Percentiles rank a stretch among this genome's conserved stretches.
Conservation (phyloP, 129 eudicot species). For the Erigeron canadensis region DNA sequence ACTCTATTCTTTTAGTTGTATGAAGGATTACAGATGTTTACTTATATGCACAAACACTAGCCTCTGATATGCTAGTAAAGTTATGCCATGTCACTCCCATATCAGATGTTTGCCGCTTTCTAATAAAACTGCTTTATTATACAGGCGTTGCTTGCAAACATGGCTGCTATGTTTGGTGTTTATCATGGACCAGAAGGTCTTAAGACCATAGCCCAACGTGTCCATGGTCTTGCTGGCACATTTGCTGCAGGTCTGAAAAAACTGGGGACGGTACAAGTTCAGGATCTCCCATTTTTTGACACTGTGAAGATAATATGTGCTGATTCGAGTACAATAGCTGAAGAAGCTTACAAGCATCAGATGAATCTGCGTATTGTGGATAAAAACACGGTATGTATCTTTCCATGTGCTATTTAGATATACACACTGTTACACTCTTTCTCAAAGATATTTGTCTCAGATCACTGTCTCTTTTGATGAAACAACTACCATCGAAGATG, state of each 20-base stretch:
- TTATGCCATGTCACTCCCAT: background rate
- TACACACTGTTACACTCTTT: background rate
- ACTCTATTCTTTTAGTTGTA: background rate
- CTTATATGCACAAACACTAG: constrained; percentile 1
- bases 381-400: constrained; percentile 63
- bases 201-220: constrained; percentile 80
- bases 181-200: constrained; percentile 99
- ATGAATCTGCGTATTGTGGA: constrained; percentile 83
- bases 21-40: background rate
- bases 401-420: background rate
- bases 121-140: background rate
- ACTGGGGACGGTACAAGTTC: constrained; percentile 86
- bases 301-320: constrained; percentile 84
- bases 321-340: constrained; percentile 67
- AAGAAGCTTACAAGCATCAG: constrained; percentile 70
- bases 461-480: constrained; percentile 90
- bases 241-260: constrained; percentile 82
- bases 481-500: constrained; percentile 91
- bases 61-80: background rate
- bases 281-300: constrained; percentile 81
- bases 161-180: constrained; percentile 98
- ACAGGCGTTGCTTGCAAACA: constrained; percentile 97
- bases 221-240: constrained; percentile 87
- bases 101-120: background rate
- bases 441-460: constrained; percentile 36